A percentile compares a stretch with the other conserved stretches of the same genome.
Conservation (phyloP, 1,284 basidiomycete species). For the Coriolopsis trogii region DNA sequence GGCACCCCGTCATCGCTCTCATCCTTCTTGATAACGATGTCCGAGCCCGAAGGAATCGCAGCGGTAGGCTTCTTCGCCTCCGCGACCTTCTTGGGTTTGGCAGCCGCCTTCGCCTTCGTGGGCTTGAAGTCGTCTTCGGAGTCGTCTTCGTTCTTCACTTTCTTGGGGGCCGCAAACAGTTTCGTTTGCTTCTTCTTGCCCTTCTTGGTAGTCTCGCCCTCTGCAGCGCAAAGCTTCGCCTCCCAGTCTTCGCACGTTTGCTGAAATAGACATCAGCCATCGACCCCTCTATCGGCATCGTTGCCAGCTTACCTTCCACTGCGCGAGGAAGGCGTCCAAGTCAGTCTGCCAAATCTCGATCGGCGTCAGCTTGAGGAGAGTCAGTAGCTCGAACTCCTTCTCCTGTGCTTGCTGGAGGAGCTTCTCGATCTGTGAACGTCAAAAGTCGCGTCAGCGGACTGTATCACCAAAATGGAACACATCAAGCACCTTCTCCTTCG, state of each 20-base stretch:
- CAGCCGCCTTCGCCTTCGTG: slow-evolving; percentile 64
- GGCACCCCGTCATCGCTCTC: slow-evolving; percentile 30
- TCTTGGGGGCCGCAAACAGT: slow-evolving; percentile 50
- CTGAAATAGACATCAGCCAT: too few species aligned
- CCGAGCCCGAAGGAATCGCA: slow-evolving; percentile 29
- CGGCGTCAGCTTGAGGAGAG: slow-evolving; percentile 79
- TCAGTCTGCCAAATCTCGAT: slow-evolving; percentile 92
- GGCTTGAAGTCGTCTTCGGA: slow-evolving; percentile 80
- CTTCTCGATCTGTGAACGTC: slow-evolving; percentile 72
- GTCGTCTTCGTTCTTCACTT: slow-evolving; percentile 51
- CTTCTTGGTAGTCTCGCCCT: slow-evolving; percentile 53
- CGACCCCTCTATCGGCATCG: too few species aligned
- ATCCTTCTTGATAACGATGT: slow-evolving; percentile 34
- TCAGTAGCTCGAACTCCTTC: slow-evolving; percentile 85
- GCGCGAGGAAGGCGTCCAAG: slow-evolving; percentile 80
- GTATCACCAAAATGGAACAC: too few species aligned
- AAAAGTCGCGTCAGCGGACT: neutral
- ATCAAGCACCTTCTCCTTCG: slow-evolving; percentile 80
- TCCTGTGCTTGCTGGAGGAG: slow-evolving; percentile 79
- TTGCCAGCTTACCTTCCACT: slow-evolving; percentile 84
- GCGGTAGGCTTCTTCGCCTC: slow-evolving; percentile 34
- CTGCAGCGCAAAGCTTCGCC: slow-evolving; percentile 50
- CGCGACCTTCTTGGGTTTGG: slow-evolving; percentile 42
- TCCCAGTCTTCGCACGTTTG: slow-evolving; percentile 65
- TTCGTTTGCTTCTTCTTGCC: slow-evolving; percentile 80